phyloP scores from a whole-genome alignment of 2,329 filamentous ascomycete species.

The Calonectria crousiana region DNA sequence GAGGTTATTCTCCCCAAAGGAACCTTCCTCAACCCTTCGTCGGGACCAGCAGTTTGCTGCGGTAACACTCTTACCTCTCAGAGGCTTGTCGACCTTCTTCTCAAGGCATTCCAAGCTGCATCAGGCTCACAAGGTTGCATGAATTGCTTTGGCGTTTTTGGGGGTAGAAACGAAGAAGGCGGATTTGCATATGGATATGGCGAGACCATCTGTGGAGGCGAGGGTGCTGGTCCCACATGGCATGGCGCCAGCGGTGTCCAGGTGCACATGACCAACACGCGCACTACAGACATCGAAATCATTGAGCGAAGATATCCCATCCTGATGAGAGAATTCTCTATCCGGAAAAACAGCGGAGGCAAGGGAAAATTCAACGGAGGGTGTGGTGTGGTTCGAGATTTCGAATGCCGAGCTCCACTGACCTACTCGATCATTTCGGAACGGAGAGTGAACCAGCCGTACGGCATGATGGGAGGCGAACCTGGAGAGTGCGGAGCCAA shows the following conservation, averaged over 20 bases:
- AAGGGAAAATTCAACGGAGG: conserved; percentile 75
- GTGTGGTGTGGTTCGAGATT: conserved; percentile 9
- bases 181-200: conserved; percentile 47
- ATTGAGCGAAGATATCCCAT: conserved; percentile 48
- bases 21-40: conserved; percentile 48
- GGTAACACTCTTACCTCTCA: conserved; percentile 48
- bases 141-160: conserved; percentile 84
- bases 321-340: conserved; percentile 44
- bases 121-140: conserved; percentile 81
- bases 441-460: conserved; percentile 48
- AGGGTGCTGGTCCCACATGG: conserved; percentile 45
- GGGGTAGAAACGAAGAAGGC: conserved; percentile 47
- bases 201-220: conserved; percentile 48
- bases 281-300: conserved; percentile 49
- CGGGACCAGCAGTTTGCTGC: conserved; percentile 45
- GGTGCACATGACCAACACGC: conserved; percentile 51
- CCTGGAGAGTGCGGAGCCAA: conserved; percentile 44
- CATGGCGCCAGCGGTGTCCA: conserved; percentile 44
- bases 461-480: conserved; percentile 49
- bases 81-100: conserved; percentile 70
- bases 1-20: conserved; percentile 37
- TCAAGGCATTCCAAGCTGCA: conserved; percentile 80
- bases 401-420: conserved; percentile 46
- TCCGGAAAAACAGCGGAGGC: conserved; percentile 60
- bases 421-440: conserved; percentile 52